Base-by-base conservation (phyloP, 768 basidiomycete genomes). In the Amanita muscaria region DNA sequence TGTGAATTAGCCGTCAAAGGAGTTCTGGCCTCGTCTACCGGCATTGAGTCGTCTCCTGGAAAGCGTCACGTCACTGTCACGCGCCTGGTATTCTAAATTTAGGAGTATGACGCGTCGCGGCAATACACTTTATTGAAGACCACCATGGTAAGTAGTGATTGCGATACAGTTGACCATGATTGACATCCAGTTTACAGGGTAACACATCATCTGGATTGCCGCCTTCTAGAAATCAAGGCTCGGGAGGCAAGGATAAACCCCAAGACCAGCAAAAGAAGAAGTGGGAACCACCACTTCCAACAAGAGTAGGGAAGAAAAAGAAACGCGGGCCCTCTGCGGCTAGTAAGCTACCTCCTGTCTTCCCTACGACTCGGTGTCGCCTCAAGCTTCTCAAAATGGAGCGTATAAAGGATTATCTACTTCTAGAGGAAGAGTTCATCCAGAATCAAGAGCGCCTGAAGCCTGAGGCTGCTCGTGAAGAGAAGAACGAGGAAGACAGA, bases 271-370 rank as follows among this genome's bases (percentile, higher is more conserved):
- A 79, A 56, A 77, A 82, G 66, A 96, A 97, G 79, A 93, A 94
- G 69, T 98, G 93, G 92, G 94, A 98, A 62, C 92, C 94, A 6
- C 94, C 94, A 56, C 77, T 96, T 47, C 93, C 94, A 11, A 96
- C 94, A 36, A 86, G 90, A 48, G 89, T 97, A 27, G 93, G 93
- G 38, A 96, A 93, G 77, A 93, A 91, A 79, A 98, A 92, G 72
- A 78, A 79, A 72, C 77, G 83, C 49, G 93, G 94, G n/a, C 93
- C 94, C 4, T 82, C 89, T 46, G 73, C 91, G 2, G 79, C 91
- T 2, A 84, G 85, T 30, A 94, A 93, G 60, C 80, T 99, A 3
- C 94, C 94, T 15, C 73, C 91, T 9, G 86, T 99, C 5, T 91
- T 74, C 61, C 96, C 96, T 7, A 94, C 88, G 21, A 96, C 92